A percentile compares a stretch with the other conserved stretches of the same genome.
These are phyloP conservation scores for Pythium utonaiense DNA, from an alignment of 352 stramenopile genomes.

Conservation along the genomic window DNA sequence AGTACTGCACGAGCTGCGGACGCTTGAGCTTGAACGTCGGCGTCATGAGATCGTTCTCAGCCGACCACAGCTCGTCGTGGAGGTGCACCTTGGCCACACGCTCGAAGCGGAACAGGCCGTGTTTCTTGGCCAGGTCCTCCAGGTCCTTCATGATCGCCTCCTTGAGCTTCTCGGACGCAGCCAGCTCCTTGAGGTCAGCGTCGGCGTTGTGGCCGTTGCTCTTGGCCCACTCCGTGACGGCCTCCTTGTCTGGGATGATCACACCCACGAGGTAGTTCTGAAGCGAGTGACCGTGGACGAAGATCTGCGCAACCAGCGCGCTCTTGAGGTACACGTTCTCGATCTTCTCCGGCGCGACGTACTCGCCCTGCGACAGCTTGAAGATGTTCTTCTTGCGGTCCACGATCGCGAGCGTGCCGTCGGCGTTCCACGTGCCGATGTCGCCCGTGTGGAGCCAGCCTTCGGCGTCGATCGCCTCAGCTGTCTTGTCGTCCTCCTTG, in stretches of 20 bases:
- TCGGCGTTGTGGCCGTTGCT: slow-evolving; percentile 34
- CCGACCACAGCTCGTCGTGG: slow-evolving; percentile 73
- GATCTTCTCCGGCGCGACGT: slow-evolving; percentile 95
- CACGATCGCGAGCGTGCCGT: slow-evolving; percentile 85
- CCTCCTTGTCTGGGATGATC: slow-evolving; percentile 72
- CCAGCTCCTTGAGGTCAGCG: slow-evolving; percentile 10
- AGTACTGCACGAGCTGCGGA: slow-evolving; percentile 44
- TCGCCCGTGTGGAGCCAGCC: slow-evolving; percentile 97
- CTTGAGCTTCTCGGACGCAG: slow-evolving; percentile 35
- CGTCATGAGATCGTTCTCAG: slow-evolving; percentile 93
- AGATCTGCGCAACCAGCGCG: slow-evolving; percentile 89
- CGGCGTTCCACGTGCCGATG: slow-evolving; percentile 89
- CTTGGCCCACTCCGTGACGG: slow-evolving; percentile 34
- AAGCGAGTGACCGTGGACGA: slow-evolving; percentile 93
- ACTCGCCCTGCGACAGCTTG: slow-evolving; percentile 88
- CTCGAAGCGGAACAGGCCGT: slow-evolving; percentile 91
- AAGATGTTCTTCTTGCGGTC: slow-evolving; percentile 90
- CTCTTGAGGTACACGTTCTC: slow-evolving; percentile 91
- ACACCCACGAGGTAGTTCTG: slow-evolving; percentile 91
- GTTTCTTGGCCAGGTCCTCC: slow-evolving; percentile 39
- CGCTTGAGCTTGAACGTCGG: slow-evolving; percentile 97
- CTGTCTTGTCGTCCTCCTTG: slow-evolving; percentile 88
- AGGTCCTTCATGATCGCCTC: slow-evolving; percentile 40
- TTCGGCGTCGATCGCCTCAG: slow-evolving; percentile 82
- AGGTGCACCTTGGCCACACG: slow-evolving; percentile 74